Conservation (phyloP, 2,329 filamentous ascomycete genomes). For the Didymella arachidicola region DNA sequence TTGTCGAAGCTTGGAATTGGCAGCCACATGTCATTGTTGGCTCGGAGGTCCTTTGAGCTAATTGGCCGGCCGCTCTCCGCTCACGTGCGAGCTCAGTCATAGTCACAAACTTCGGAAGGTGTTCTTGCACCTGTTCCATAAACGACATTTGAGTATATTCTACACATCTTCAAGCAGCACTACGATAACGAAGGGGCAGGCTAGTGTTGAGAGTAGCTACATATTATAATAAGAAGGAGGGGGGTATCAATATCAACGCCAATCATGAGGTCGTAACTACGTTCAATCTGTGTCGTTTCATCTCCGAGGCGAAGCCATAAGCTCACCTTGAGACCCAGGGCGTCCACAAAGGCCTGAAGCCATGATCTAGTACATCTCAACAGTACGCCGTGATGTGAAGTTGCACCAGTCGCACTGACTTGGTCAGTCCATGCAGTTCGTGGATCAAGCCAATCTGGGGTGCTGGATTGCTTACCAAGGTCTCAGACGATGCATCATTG, state of each 20-base stretch:
- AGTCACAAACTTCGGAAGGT: no score
- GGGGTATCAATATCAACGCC: conserved; percentile 35
- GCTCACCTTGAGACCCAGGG: not conserved
- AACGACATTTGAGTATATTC: no score
- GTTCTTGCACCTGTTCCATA: no score
- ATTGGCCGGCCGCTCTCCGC: conserved; percentile 26
- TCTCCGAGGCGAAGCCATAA: not conserved
- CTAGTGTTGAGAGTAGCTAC: not conserved
- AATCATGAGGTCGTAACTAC: conserved; percentile 11
- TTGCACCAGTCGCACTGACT: conserved; percentile 53
- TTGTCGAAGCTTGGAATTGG: conserved; percentile 32
- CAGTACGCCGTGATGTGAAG: conserved; percentile 45
- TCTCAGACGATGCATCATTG: conserved; percentile 80
- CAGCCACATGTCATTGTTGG: conserved; percentile 45
- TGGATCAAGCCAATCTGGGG: not conserved
- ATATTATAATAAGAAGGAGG: conserved; percentile 17
- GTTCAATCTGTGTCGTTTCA: not conserved
- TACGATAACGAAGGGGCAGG: no score
- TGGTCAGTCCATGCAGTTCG: conserved; percentile 12
- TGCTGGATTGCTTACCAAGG: conserved; percentile 49
- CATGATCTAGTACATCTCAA: conserved; percentile 44
- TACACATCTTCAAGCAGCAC: no score
- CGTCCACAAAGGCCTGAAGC: not conserved
- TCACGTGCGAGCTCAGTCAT: conserved; percentile 3
- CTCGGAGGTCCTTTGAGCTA: conserved; percentile 34